Evolutionary conservation across 352 stramenopile genomes (phyloP).

Genomic region (Phytophthora idaei): DNA sequence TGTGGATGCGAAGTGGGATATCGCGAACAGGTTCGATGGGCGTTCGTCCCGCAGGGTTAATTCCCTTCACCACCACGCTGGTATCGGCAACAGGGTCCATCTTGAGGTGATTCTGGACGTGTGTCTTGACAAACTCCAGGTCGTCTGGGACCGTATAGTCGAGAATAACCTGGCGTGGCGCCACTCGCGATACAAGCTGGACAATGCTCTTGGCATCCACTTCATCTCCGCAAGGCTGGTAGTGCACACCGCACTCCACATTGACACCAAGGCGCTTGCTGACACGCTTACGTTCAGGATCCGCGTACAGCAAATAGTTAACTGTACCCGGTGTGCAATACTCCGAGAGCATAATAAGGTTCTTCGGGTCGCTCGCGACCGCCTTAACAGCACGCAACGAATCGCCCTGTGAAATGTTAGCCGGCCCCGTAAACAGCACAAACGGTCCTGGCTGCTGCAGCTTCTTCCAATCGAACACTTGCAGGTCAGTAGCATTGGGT

Average conservation of each 20-base stretch:
- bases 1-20: slow-evolving; percentile 84
- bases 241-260: slow-evolving; percentile 82
- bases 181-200: slow-evolving; percentile 64
- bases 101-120: slow-evolving; percentile 61
- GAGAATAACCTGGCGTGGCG: slow-evolving; percentile 70
- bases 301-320: slow-evolving; percentile 84
- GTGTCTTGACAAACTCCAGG: slow-evolving; percentile 67
- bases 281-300: slow-evolving; percentile 70
- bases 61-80: slow-evolving; percentile 34
- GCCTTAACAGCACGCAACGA: slow-evolving; percentile 70
- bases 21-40: slow-evolving; percentile 45
- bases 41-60: slow-evolving; percentile 40
- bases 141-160: slow-evolving; percentile 64
- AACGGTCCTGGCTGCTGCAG: slow-evolving; percentile 71
- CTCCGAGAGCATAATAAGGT: slow-evolving; percentile 86
- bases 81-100: slow-evolving; percentile 36
- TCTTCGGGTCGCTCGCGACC: slow-evolving; percentile 71
- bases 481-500: slow-evolving; percentile 29
- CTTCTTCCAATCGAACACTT: slow-evolving; percentile 75
- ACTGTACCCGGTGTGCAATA: slow-evolving; percentile 79
- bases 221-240: slow-evolving; percentile 85
- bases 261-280: slow-evolving; percentile 75
- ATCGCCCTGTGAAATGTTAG: slow-evolving; percentile 76
- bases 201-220: slow-evolving; percentile 87
- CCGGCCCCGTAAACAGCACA: slow-evolving; percentile 80